These are phyloP conservation scores for Penicillium salamii DNA, from an alignment of 495 filamentous ascomycete species.

Conservation along the genomic window DNA sequence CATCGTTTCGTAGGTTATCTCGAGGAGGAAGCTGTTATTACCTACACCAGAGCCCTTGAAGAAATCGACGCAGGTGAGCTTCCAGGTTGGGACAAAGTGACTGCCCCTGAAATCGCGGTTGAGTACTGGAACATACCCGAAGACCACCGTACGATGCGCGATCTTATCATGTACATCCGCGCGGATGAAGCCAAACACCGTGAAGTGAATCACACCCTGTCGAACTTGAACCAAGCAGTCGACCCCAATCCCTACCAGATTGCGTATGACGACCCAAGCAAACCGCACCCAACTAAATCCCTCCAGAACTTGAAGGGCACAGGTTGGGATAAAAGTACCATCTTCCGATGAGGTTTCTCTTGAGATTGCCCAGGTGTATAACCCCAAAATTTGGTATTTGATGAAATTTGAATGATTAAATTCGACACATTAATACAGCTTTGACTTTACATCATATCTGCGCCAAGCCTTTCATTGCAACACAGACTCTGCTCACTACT, in stretches of 20 bases:
- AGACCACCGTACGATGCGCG: slow-evolving; percentile 73
- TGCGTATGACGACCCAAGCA: slow-evolving; percentile 67
- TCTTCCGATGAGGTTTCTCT: no score
- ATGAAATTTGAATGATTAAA: no score
- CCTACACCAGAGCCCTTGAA: slow-evolving; percentile 81
- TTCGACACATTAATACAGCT: no score
- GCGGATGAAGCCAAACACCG: slow-evolving; percentile 94
- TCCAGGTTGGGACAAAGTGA: slow-evolving; percentile 74
- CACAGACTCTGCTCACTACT: no score
- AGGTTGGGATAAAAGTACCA: no score
- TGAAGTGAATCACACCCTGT: slow-evolving; percentile 96
- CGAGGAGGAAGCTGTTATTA: slow-evolving; percentile 95
- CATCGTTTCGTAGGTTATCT: slow-evolving; percentile 97
- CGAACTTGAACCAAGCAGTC: slow-evolving; percentile 73
- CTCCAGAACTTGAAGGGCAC: no score
- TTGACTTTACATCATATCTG: no score
- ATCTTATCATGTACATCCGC: slow-evolving; percentile 83
- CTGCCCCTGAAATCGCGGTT: slow-evolving; percentile 86
- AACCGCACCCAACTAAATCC: no score
- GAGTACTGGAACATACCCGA: slow-evolving; percentile 93
- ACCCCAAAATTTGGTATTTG: no score
- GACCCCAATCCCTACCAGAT: slow-evolving; percentile 91
- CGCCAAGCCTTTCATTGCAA: no score
- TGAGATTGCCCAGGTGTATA: no score
- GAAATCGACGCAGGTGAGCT: slow-evolving; percentile 83